Evolutionary conservation across 2,329 filamentous ascomycete genomes (phyloP), one percentile per base, ranked within the genome.

Genomic region (Drechslerella dactyloides): DNA sequence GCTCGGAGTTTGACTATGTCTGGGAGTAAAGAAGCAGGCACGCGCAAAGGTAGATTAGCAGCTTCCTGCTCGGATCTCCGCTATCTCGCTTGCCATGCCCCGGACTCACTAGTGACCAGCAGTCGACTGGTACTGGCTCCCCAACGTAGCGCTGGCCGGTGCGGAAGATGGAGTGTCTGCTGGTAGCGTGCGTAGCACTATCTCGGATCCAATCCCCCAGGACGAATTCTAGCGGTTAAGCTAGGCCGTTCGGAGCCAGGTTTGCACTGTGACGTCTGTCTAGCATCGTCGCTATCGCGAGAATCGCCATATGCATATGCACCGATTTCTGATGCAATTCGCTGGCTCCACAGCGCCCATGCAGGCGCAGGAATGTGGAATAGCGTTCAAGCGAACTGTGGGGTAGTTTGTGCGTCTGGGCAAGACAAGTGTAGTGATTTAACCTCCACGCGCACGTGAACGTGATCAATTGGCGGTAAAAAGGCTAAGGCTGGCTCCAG

Each of bases 61-160:
- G 48, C 58, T 51, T 60, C 64, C 64, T 69, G 23, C 65, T 65
- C 35, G 42, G 52, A 57, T 58, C 66, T 64, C 42, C 42, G 24
- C 52, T 48, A 51, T 69, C 50, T 63, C 66, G 68, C 60, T 65
- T 72, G 40, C n/a, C n/a, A n/a, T n/a, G n/a, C 51, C 50, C 66
- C 66, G 54, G 50, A 42, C 46, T n/a, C n/a, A n/a, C n/a, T 23
- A 35, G 40, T 21, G 19, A 15, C 44, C 19, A 23, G 17, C 8
- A 19, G 11, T 23, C n/a, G 44, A 48, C 21, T 48, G 44, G 44
- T 4, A 33, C 8, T 23, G n/a, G n/a, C n/a, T 23, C 15, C 17
- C 44, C 19, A 19, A 30, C 30, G 5, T 10, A 11, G 17, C 51
- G 24, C 15, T 35, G 27, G 51, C 7, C 24, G n/a, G n/a, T n/a